Percentiles rank a stretch among this genome's conserved stretches.
These are phyloP conservation scores for Cercospora beticola DNA, from an alignment of 2,329 filamentous ascomycete species.

Conservation along the genomic window DNA sequence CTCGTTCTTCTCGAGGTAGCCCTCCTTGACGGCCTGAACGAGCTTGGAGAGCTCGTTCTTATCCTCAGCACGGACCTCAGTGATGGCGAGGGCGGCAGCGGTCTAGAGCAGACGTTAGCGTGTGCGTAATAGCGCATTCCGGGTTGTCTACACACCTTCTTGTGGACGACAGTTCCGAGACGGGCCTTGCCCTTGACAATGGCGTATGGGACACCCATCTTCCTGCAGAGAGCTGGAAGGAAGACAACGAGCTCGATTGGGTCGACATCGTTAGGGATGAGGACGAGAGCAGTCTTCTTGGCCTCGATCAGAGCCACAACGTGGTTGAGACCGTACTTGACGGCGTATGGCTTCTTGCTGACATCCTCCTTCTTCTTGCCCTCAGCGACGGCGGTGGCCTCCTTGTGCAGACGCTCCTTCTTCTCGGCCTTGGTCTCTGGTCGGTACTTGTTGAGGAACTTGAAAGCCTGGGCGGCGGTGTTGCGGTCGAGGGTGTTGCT, in stretches of 20 bases:
- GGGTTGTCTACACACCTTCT: conserved; percentile 69
- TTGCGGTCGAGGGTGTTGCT: conserved; percentile 95
- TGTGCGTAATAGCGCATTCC: not conserved
- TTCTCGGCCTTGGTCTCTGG: conserved; percentile 99
- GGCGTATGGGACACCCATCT: conserved; percentile 99
- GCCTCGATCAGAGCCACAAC: conserved; percentile 96
- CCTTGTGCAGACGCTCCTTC: conserved; percentile 98
- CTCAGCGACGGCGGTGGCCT: conserved; percentile 95
- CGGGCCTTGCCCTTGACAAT: conserved; percentile 99
- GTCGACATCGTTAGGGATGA: conserved; percentile 99
- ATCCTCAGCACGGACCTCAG: conserved; percentile 96
- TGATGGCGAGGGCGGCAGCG: conserved; percentile 90
- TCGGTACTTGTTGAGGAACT: conserved; percentile 99
- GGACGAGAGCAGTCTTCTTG: conserved; percentile 98
- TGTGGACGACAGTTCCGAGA: conserved; percentile 98
- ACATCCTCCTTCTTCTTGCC: conserved; percentile 99
- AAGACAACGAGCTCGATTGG: conserved; percentile 99
- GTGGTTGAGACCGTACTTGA: conserved; percentile 99
- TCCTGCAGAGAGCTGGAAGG: conserved; percentile 97
- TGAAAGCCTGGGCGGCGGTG: conserved; percentile 94
- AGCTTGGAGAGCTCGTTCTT: conserved; percentile 98
- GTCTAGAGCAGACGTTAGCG: conserved; percentile 62
- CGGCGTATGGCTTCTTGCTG: conserved; percentile 98
- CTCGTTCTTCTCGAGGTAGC: conserved; percentile 95
- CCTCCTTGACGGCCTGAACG: conserved; percentile 93